A percentile compares a stretch with the other conserved stretches of the same genome.
phyloP scores from a whole-genome alignment of 2,329 filamentous ascomycete genomes.

The Gnomoniopsis smithogilvyi region DNA sequence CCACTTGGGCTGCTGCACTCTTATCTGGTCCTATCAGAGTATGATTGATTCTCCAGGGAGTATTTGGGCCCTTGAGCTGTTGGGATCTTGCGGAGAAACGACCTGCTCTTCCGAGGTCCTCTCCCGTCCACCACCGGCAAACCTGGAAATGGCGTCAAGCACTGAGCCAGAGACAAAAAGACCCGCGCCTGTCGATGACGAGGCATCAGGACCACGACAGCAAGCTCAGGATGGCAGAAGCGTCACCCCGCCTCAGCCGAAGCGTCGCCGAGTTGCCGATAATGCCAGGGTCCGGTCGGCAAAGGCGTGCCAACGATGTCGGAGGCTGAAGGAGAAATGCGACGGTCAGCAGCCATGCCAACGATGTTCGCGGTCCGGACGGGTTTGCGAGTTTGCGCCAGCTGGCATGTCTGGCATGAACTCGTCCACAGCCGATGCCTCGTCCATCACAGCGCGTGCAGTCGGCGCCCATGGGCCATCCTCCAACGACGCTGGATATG shows the following conservation, averaged over 20 bases:
- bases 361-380: conserved; percentile 17
- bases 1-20: conserved; percentile 6
- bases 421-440: not conserved
- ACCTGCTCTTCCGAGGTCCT: not conserved
- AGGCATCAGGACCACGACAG: not conserved
- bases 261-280: conserved; percentile 17
- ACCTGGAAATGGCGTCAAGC: conserved; percentile 3
- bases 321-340: conserved; percentile 22
- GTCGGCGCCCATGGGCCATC: not conserved
- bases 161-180: conserved; percentile 6
- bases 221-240: not conserved
- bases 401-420: not conserved
- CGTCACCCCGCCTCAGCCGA: conserved; percentile 10
- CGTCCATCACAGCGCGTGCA: not conserved
- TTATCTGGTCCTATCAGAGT: conserved; percentile 2
- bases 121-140: not conserved
- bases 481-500: not conserved
- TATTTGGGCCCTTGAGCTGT: not conserved
- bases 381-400: conserved; percentile 18
- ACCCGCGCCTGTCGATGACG: conserved; percentile 2
- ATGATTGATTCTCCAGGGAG: conserved; percentile 5
- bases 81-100: not conserved
- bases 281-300: conserved; percentile 15
- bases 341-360: conserved; percentile 21
- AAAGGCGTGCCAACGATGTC: conserved; percentile 18